A percentile compares a stretch with the other conserved stretches of the same genome.
phyloP scores from a whole-genome alignment of 345 rosid species.

The Brassica napus region DNA sequence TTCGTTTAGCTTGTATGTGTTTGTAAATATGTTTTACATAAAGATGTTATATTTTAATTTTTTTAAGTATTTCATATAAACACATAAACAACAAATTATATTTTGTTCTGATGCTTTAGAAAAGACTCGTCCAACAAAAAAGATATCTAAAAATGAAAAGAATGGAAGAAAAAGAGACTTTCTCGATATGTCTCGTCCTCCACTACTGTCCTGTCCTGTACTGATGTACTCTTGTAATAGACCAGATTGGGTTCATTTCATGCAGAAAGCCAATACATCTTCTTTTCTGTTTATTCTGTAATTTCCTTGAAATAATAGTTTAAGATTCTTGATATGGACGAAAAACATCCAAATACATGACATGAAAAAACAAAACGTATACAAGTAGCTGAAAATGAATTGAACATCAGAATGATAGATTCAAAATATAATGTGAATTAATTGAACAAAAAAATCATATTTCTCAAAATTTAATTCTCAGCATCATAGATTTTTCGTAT shows the following conservation, averaged over 20 bases:
- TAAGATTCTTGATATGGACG: neutral
- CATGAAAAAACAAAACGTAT: neutral
- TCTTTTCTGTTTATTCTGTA: neutral
- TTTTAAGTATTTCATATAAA: neutral
- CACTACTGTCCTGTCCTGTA: conserved; percentile 16
- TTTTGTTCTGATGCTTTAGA: conserved; percentile 25
- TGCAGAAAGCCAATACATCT: neutral
- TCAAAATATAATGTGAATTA: neutral
- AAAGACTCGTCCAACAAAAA: neutral
- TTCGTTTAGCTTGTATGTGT: neutral
- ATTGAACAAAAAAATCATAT: neutral
- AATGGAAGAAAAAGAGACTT: conserved; percentile 17
- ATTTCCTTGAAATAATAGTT: neutral
- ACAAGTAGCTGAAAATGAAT: neutral
- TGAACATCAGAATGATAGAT: neutral
- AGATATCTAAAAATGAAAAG: neutral
- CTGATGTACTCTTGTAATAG: conserved; percentile 15
- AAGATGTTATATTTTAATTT: neutral
- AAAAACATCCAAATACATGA: neutral
- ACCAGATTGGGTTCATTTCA: conserved; percentile 15
- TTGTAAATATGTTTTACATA: neutral
- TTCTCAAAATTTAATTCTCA: neutral
- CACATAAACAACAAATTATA: conserved; percentile 8
- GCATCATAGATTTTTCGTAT: neutral
- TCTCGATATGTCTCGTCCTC: conserved; percentile 23